Conservation (phyloP, 176 grass and related monocot species). For the Cocos nucifera region DNA sequence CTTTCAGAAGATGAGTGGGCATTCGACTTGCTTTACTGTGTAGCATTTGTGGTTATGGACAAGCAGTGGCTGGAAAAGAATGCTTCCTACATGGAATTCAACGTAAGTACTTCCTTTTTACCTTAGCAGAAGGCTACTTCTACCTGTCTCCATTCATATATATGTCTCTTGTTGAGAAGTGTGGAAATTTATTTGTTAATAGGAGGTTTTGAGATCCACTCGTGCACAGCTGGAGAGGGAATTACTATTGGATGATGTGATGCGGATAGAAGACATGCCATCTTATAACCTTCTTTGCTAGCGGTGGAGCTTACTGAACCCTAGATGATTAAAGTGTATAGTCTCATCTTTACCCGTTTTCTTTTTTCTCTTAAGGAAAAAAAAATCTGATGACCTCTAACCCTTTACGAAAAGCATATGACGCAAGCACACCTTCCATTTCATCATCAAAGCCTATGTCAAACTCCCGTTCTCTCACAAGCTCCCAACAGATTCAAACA, state of each 20-base stretch:
- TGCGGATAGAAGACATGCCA: conserved; percentile 96
- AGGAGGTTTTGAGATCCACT: conserved; percentile 82
- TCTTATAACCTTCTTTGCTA: conserved; percentile 83
- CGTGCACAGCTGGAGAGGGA: conserved; percentile 73
- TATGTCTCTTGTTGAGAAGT: not conserved
- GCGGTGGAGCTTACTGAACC: not conserved
- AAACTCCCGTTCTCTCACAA: not conserved
- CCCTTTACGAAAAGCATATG: not conserved
- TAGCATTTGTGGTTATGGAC: conserved; percentile 88
- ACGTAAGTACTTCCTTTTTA: conserved; percentile 25
- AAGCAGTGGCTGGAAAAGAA: conserved; percentile 98
- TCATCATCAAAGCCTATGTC: conserved; percentile 38
- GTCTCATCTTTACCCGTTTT: too few relatives aligned
- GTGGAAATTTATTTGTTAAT: not conserved
- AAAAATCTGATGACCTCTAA: too few relatives aligned
- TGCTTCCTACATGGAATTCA: conserved; percentile 99
- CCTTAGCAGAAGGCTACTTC: not conserved
- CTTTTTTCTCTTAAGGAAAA: too few relatives aligned
- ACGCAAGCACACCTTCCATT: conserved; percentile 30
- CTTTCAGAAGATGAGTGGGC: conserved; percentile 92
- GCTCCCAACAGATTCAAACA: conserved; percentile 30
- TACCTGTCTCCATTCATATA: not conserved
- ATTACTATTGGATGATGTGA: conserved; percentile 77
- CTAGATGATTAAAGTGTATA: too few relatives aligned
- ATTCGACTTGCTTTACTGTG: conserved; percentile 93